Evolutionary conservation across 2,329 filamentous ascomycete genomes (phyloP).

Genomic region (Curvularia sp.): DNA sequence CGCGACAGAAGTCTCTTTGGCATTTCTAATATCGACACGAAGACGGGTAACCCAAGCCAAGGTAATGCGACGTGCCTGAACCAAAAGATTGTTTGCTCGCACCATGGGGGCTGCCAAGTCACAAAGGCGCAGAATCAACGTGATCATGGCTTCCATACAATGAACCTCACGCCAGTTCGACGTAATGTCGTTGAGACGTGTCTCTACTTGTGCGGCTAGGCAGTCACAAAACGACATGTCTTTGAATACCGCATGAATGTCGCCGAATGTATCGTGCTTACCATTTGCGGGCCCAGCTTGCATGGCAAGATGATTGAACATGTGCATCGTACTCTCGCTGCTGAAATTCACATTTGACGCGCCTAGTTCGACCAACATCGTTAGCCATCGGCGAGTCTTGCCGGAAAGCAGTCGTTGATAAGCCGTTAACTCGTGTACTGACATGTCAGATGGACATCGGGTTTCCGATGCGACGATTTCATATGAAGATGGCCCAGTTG

Average conservation of each 20-base stretch:
- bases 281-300: slow-evolving; percentile 62
- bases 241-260: slow-evolving; percentile 58
- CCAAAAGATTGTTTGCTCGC: slow-evolving; percentile 46
- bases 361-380: slow-evolving; percentile 58
- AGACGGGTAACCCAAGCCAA: slow-evolving; percentile 60
- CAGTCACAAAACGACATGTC: slow-evolving; percentile 58
- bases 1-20: slow-evolving; percentile 50
- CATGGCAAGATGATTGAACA: slow-evolving; percentile 61
- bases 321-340: slow-evolving; percentile 55
- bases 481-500: slow-evolving; percentile 59
- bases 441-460: slow-evolving; percentile 55
- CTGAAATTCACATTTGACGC: slow-evolving; percentile 66
- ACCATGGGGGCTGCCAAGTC: slow-evolving; percentile 36
- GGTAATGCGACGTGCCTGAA: slow-evolving; percentile 53
- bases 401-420: slow-evolving; percentile 58
- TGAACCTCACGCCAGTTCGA: slow-evolving; percentile 65
- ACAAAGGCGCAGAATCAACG: slow-evolving; percentile 54
- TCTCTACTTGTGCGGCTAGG: slow-evolving; percentile 57
- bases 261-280: slow-evolving; percentile 47
- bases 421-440: slow-evolving; percentile 61
- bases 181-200: slow-evolving; percentile 55
- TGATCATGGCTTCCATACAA: slow-evolving; percentile 64
- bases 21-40: slow-evolving; percentile 54
- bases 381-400: slow-evolving; percentile 55
- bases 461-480: slow-evolving; percentile 59